Conservation (phyloP, 805 yeast genomes). For the Lipomyces lipofer region DNA sequence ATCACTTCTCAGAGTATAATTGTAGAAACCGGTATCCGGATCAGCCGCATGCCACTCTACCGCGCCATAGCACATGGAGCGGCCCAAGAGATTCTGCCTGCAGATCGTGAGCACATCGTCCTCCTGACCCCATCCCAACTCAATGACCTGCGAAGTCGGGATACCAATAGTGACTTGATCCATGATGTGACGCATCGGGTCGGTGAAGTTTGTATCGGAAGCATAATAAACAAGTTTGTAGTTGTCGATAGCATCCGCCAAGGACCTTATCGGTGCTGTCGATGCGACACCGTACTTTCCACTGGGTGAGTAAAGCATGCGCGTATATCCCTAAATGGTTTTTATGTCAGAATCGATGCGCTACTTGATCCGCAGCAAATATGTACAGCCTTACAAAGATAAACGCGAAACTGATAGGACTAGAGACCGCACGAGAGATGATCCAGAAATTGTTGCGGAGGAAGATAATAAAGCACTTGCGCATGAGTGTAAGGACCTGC, state of each 20-base stretch:
- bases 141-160: constrained; percentile 32
- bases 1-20: constrained; percentile 39
- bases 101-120: constrained; percentile 27
- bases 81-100: constrained; percentile 36
- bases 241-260: constrained; percentile 32
- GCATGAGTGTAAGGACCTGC: constrained; percentile 10
- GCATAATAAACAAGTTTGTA: constrained; percentile 32
- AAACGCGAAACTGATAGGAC: constrained; percentile 34
- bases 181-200: constrained; percentile 34
- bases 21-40: constrained; percentile 30
- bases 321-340: constrained; percentile 5
- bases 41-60: constrained; percentile 39
- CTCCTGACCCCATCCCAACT: constrained; percentile 9
- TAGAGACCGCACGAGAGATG: constrained; percentile 26
- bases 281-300: constrained; percentile 37
- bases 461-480: constrained; percentile 12
- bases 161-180: constrained; percentile 34
- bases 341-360: neutral
- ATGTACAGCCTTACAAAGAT: neutral
- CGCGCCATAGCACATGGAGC: constrained; percentile 38
- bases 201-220: constrained; percentile 10
- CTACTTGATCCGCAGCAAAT: neutral
- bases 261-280: constrained; percentile 29
- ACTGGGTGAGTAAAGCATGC: constrained; percentile 2
- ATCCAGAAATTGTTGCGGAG: constrained; percentile 34